These are phyloP conservation scores for Sesbania bispinosa DNA, from an alignment of 306 rosid genomes.

Conservation along the genomic window DNA sequence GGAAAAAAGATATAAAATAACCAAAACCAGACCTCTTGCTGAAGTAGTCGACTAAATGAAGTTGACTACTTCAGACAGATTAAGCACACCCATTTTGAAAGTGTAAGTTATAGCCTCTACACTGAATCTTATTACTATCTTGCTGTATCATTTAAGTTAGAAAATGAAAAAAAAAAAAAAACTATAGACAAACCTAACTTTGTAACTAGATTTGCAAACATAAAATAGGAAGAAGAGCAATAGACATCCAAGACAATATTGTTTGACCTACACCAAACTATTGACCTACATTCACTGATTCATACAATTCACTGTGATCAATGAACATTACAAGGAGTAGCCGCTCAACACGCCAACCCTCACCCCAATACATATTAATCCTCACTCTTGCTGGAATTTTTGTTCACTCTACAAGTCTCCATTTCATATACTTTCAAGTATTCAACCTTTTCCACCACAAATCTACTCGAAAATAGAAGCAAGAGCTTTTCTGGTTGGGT, in stretches of 20 bases:
- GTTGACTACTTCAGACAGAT: constrained; percentile 1
- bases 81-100: neutral
- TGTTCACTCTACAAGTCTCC: neutral
- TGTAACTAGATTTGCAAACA: neutral
- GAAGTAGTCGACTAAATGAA: constrained; percentile 12
- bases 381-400: neutral
- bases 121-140: neutral
- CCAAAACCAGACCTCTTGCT: constrained; percentile 9
- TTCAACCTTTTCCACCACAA: neutral
- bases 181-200: neutral
- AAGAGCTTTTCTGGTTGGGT: neutral
- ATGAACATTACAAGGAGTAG: neutral
- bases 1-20: neutral
- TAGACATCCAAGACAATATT: neutral
- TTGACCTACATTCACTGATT: neutral
- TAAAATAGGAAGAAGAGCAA: neutral
- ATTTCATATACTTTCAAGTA: constrained; percentile 1
- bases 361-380: neutral
- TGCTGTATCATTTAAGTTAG: neutral
- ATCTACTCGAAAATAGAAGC: neutral
- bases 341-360: neutral
- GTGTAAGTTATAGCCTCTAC: neutral
- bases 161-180: neutral
- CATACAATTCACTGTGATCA: constrained; percentile 2
- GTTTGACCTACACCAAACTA: neutral